Percentiles rank a stretch among this genome's conserved stretches.
phyloP scores from a whole-genome alignment of 2,329 filamentous ascomycete genomes.

The Magnaporthiopsis rhizophila region DNA sequence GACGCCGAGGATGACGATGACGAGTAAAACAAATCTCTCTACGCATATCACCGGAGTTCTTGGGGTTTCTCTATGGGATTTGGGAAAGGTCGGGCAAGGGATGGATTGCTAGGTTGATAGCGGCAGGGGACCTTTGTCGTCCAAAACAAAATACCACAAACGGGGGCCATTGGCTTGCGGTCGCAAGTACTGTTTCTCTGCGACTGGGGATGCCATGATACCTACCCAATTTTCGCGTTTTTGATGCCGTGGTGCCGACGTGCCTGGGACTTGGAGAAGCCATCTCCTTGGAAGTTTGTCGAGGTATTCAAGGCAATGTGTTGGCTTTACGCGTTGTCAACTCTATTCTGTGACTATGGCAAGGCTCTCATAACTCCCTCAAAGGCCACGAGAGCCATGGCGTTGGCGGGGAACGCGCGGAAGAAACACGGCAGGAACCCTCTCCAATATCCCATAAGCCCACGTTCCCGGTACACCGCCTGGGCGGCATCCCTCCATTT shows the following conservation, averaged over 20 bases:
- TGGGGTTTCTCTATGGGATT: background rate
- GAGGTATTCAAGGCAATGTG: background rate
- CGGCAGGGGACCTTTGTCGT: background rate
- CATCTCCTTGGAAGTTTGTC: no score
- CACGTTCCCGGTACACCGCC: constrained; percentile 68
- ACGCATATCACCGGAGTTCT: constrained; percentile 2
- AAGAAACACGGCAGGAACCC: constrained; percentile 92
- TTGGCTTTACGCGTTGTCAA: background rate
- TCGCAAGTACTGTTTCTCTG: background rate
- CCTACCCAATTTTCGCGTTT: no score
- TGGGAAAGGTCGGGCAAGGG: background rate
- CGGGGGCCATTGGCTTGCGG: background rate
- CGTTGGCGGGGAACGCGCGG: constrained; percentile 91
- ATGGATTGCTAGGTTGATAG: background rate
- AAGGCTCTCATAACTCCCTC: constrained; percentile 77
- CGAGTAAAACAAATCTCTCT: constrained; percentile 58
- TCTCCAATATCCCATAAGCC: constrained; percentile 78
- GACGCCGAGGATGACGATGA: constrained; percentile 97
- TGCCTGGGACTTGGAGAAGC: no score
- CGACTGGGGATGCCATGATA: background rate
- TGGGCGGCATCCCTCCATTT: constrained; percentile 74
- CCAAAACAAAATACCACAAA: background rate
- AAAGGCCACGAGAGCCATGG: constrained; percentile 86
- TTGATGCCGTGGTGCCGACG: background rate
- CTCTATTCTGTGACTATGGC: constrained; percentile 27